Base-by-base conservation (phyloP, 352 stramenopile genomes). In the Phytopythium sindhum region DNA sequence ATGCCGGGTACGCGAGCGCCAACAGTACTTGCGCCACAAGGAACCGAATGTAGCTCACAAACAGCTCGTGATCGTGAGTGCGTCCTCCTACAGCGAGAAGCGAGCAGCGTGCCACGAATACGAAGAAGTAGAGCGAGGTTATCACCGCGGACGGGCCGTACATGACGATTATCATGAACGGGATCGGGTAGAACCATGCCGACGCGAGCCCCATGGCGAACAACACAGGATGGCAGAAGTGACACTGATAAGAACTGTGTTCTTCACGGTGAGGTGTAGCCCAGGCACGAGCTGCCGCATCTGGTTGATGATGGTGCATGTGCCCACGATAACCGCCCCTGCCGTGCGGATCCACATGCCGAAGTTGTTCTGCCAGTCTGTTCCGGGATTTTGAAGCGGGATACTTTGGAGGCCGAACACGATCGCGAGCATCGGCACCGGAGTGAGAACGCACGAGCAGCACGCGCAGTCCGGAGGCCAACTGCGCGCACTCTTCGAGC, bases 291-390 rank as follows among this genome's bases (percentile, higher is more conserved):
- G 24, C 33, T 60, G 33, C 14, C 12, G 45, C 61, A 75, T 67
- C 24, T 61, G 57, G 28, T 65, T 51, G 5, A 57, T 31, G 23
- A 71, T 44, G 48, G 39, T 19, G 19, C 23, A 29, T 56, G 19
- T 23, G 23, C 61, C 47, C 1, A 21, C 45, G 31, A 48, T 45
- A 4, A 48, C 58, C 45, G 64, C 35, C 14, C 65, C 57, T n/a
- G 41, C 57, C 10, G 41, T 23, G 4, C 70, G 63, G 8, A 74
- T 64, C 66, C 66, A 77, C 24, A 73, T 72, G 0, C 70, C 67
- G 14, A 64, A 66, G 37, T 77, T 77, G 24, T 35, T 41, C 21
- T 55, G 47, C 70, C 70, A 77, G 19, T 67, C 70, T 17, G 62
- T 47, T 1, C 17, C 33, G 41, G 70, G 70, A 17, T 72, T 51